These are phyloP conservation scores for Boehmeria nivea DNA, from an alignment of 306 rosid genomes.

Conservation along the genomic window DNA sequence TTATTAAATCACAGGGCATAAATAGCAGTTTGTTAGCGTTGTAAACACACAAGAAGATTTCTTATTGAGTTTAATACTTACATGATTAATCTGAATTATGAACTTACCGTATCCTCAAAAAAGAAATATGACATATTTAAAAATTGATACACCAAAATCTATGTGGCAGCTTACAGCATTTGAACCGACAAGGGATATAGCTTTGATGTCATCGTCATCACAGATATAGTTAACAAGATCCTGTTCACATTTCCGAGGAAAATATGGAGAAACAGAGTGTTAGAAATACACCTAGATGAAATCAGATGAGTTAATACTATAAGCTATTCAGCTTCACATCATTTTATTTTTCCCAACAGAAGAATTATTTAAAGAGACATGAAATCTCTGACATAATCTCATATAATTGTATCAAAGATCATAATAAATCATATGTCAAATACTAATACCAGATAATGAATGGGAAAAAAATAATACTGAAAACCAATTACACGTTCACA, in stretches of 20 bases:
- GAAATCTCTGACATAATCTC: no score
- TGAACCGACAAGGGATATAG: conserved; percentile 53
- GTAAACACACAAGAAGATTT: no score
- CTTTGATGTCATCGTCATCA: conserved; percentile 65
- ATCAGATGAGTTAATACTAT: neutral
- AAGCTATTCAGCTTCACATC: neutral
- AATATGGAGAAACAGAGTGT: conserved; percentile 15
- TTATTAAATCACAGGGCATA: no score
- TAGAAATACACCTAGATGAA: conserved; percentile 7
- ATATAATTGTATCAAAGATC: neutral
- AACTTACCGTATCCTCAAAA: no score
- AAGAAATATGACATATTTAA: no score
- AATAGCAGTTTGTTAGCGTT: neutral
- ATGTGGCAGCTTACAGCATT: conserved; percentile 44
- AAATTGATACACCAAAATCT: conserved; percentile 3
- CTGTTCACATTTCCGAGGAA: conserved; percentile 30
- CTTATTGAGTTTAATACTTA: no score
- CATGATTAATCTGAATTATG: no score
- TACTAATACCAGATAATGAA: no score
- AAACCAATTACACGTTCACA: no score
- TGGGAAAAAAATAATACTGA: no score
- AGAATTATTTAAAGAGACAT: neutral
- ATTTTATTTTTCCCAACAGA: neutral
- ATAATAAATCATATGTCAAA: no score
- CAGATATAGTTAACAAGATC: conserved; percentile 53